Base-by-base conservation (phyloP, 768 basidiomycete species). In the Pleurotus salmoneostramineus region DNA sequence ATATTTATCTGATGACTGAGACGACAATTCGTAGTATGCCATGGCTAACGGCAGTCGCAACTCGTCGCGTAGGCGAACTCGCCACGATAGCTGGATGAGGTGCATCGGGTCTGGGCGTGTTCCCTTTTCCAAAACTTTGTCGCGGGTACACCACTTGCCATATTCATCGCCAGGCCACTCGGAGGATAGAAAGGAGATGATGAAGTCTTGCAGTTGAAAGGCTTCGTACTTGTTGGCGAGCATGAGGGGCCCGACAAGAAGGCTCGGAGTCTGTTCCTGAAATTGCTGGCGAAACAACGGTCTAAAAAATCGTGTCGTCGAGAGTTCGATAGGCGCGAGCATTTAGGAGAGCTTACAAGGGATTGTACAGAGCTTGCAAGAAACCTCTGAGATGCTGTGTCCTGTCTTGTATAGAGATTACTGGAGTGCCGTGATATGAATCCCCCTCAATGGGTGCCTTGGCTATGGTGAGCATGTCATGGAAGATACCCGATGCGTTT, bases 401-500 rank as follows among this genome's bases (percentile, higher is more conserved):
- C 31, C 50, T 56, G 43, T 63, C 62, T 43, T 59, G 56, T 46
- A 61, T 27, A 27, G 21, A 27, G 21, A 27, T 27, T 27, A 50
- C n/a, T 27, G 57, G 57, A 36, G 56, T 32, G 6, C 58, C 56
- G 34, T 61, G 52, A 40, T 61, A 58, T 15, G n/a, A 33, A 27
- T 60, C 61, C 11, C 46, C 21, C 8, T 36, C 33, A 17, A 8
- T 4, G 12, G 51, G 32, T 2, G 43, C 27, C 21, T 50, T 31
- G 6, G 57, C 44, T n/a, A 61, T 51, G 17, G 51, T 54, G 17
- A 61, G 56, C 51, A 61, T 56, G 47, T 56, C 59, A 5, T 36
- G 37, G 40, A 63, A 63, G 11, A 63, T 17, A 1, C 50, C 15
- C 15, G 60, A 59, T 44, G 58, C 54, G 21, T 54, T 61, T 14